A percentile compares a stretch with the other conserved stretches of the same genome.
Conservation (phyloP, 1,139 yeast species). For the Blastobotrys indianensis region DNA sequence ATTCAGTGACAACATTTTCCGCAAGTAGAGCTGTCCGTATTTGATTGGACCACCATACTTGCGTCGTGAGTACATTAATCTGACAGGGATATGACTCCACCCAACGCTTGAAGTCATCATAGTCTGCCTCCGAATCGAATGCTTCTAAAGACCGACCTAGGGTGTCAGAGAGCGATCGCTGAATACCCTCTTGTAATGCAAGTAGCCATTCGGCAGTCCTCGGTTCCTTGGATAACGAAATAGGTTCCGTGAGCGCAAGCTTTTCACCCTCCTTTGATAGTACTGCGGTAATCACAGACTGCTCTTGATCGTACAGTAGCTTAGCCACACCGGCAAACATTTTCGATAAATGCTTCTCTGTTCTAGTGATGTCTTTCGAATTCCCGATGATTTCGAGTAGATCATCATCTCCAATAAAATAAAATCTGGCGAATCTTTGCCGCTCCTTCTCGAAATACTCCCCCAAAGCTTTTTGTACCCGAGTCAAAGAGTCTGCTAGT, state of each 20-base stretch:
- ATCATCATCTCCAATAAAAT: conserved; percentile 88
- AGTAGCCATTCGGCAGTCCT: conserved; percentile 60
- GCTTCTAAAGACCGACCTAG: conserved; percentile 31
- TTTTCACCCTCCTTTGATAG: conserved; percentile 61
- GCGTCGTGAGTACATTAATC: conserved; percentile 50
- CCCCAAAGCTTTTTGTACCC: conserved; percentile 60
- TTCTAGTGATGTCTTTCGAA: conserved; percentile 42
- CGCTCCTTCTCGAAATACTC: conserved; percentile 81
- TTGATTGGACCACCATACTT: conserved; percentile 34
- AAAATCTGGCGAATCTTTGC: conserved; percentile 71
- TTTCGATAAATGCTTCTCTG: conserved; percentile 60
- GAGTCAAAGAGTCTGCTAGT: conserved; percentile 49
- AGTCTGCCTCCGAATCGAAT: conserved; percentile 12
- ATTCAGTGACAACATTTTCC: conserved; percentile 8
- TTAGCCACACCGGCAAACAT: conserved; percentile 64
- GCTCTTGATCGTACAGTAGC: conserved; percentile 39
- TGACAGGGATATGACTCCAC: conserved; percentile 49
- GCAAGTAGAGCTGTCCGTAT: conserved; percentile 1
- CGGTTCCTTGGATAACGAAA: conserved; percentile 42
- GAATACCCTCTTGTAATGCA: conserved; percentile 50
- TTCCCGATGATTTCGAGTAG: conserved; percentile 76
- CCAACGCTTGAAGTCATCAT: conserved; percentile 31
- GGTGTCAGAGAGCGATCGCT: conserved; percentile 39
- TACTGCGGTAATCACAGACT: conserved; percentile 43
- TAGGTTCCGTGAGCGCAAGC: conserved; percentile 41